A percentile compares a stretch with the other conserved stretches of the same genome.
Conservation (phyloP, 129 eudicot species). For the Sambucus nigra region DNA sequence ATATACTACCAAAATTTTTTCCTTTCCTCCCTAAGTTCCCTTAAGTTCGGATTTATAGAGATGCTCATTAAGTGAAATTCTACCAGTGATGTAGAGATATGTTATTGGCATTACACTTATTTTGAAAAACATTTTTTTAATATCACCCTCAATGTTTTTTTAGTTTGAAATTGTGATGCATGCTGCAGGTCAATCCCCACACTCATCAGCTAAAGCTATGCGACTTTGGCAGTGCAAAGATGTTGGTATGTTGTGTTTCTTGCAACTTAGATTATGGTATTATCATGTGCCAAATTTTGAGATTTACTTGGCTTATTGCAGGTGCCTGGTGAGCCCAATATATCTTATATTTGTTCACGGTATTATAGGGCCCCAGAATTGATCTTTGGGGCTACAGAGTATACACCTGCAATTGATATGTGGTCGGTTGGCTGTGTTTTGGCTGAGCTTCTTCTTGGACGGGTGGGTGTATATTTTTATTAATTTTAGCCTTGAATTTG, state of each 20-base stretch:
- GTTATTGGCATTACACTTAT: background rate
- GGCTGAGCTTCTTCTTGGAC: constrained; percentile 95
- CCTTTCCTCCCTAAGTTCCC: too few relatives aligned
- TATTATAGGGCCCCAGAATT: constrained; percentile 96
- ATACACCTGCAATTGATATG: constrained; percentile 94
- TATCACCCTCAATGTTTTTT: background rate
- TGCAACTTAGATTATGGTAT: background rate
- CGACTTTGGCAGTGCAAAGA: constrained; percentile 97
- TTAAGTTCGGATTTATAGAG: background rate
- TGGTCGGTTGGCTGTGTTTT: constrained; percentile 97
- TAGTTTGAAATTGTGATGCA: background rate
- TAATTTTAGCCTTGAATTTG: background rate
- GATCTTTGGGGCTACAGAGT: constrained; percentile 96
- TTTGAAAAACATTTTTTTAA: too few relatives aligned
- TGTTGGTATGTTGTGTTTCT: constrained; percentile 51
- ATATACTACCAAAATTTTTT: too few relatives aligned
- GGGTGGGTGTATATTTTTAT: constrained; percentile 32
- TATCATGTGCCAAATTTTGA: constrained; percentile 1
- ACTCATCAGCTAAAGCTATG: constrained; percentile 92
- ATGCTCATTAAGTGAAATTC: background rate
- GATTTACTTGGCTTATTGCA: constrained; percentile 13
- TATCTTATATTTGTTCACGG: constrained; percentile 90
- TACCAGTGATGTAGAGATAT: background rate
- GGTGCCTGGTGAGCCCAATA: constrained; percentile 98
- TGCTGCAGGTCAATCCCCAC: constrained; percentile 81